Base-by-base conservation (phyloP, 2,329 filamentous ascomycete species). In the Berkeleyomyces basicola region DNA sequence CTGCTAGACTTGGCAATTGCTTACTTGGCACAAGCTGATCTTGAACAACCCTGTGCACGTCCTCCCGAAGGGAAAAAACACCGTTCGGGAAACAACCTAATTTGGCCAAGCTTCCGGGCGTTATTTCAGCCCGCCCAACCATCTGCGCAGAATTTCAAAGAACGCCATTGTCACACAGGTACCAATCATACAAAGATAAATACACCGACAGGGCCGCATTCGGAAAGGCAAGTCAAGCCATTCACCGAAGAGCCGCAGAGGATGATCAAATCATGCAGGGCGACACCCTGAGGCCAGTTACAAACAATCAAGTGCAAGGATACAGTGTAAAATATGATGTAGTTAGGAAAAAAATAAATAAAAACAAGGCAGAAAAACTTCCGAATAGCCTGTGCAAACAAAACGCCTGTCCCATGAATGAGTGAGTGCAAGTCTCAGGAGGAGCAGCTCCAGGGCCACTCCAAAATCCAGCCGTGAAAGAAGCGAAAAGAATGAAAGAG, bases 381-480 rank as follows among this genome's bases (percentile, higher is more conserved):
- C 39, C 51, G 39, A 55, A 39, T 55, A 55, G 33, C 51, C 51
- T 14, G 10, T 55, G 51, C 51, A 36, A 55, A 47, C n/a, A 58
- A 61, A 64, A 64, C 62, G 62, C 62, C 58, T 58, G 33, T 64
- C 62, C 58, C 43, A 58, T 64, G 62, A 61, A 57, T 63, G 55
- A 64, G 49, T 49, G 58, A 64, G 59, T 61, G 51, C 51, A 47
- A 40, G 58, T 47, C 59, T 63, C 43, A 42, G 42, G 36, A 58
- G 36, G 16, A 46, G 39, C 51, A 55, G 51, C 51, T 39, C 39
- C 51, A 55, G n/a, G 51, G 51, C 51, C n/a, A n/a, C 51, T 55
- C 51, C 51, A 55, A 23, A 46, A 62, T 62, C 43, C 49, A 43
- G 36, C 39, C 16, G 59, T 16, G 31, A 40, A 40, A 62, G 37